Base-by-base conservation (phyloP, 352 stramenopile genomes). In the Globisporangium viniferum region DNA sequence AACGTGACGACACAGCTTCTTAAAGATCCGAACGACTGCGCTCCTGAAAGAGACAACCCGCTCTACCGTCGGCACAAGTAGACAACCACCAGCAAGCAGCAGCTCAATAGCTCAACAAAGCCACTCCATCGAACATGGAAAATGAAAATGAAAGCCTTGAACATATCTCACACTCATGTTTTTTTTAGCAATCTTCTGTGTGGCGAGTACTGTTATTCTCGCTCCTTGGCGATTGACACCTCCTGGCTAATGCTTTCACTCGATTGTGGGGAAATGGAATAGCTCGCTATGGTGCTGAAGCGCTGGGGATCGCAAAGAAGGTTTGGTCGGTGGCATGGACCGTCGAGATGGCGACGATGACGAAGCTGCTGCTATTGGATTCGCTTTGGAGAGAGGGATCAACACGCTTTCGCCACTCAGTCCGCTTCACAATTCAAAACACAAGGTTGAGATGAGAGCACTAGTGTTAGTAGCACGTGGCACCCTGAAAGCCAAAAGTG, bases 231-330 rank as follows among this genome's bases (percentile, higher is more conserved):
- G 39, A n/a, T 55, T 15, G 57, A 58, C 41, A 15, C 24, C 24
- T 10, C 8, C 12, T 29, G 15, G 4, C 9, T 9, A n/a, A 46
- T 18, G 20, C n/a, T 29, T 29, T 62, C 48, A 67, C 5, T 69
- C 46, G 2, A 27, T 48, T 15, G 55, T 31, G 10, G 64, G 51
- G 55, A 86, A 81, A 20, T 69, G 65, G 36, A 86, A 20, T 59
- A 88, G 75, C 56, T 90, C 78, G 41, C 79, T 88, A 33, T 79
- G 29, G 46, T 68, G 76, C 22, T 48, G 65, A 41, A 67, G 46
- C 7, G 33, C 36, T n/a, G 64, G 53, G 14, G 61, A 53, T 4
- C 36, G 60, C 41, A 53, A 24, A 20, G 51, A 46, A 22, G 55
- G 44, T 53, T 72, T 33, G 24, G 56, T 51, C 54, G 56, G 51